Percentiles rank a stretch among this genome's conserved stretches.
phyloP scores from a whole-genome alignment of 1,139 yeast species.

The Saccharomyces hybrid region DNA sequence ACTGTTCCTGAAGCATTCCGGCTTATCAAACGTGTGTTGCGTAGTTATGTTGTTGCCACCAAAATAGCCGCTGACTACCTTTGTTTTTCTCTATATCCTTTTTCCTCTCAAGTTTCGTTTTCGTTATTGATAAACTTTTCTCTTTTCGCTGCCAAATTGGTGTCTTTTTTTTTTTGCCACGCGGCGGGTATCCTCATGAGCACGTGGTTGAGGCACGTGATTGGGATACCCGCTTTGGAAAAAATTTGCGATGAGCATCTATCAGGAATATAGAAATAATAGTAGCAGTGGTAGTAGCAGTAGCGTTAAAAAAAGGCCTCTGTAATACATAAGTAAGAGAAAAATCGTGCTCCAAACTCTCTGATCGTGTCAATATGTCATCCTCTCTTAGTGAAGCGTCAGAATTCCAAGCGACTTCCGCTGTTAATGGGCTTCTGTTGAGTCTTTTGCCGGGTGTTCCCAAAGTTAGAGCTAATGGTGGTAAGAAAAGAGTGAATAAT shows the following conservation, averaged over 20 bases:
- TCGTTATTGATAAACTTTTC: not conserved
- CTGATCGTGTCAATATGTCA: not conserved
- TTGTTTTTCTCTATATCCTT: not conserved
- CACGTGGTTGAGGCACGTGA: not conserved
- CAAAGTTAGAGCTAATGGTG: slow-evolving; percentile 10
- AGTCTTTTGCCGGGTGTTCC: slow-evolving; percentile 25
- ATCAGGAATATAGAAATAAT: not conserved
- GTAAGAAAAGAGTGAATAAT: slow-evolving; percentile 6
- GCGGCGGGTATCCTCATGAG: not conserved
- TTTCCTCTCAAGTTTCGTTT: not conserved
- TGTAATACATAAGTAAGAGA: not conserved
- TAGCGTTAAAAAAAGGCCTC: not conserved
- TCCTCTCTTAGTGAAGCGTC: slow-evolving; percentile 5
- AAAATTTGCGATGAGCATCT: not conserved
- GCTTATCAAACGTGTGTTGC: not conserved
- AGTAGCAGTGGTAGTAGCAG: not conserved
- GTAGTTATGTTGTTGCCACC: not conserved
- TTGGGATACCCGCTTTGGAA: not conserved
- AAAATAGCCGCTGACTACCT: not conserved
- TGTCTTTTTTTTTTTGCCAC: not conserved
- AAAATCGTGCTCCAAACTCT: not conserved
- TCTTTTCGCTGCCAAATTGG: not conserved
- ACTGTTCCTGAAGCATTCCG: not conserved
- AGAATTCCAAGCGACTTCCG: slow-evolving; percentile 23
- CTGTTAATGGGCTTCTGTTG: slow-evolving; percentile 23